phyloP scores from a whole-genome alignment of 148 eudicot species.

The Cornus controversa region DNA sequence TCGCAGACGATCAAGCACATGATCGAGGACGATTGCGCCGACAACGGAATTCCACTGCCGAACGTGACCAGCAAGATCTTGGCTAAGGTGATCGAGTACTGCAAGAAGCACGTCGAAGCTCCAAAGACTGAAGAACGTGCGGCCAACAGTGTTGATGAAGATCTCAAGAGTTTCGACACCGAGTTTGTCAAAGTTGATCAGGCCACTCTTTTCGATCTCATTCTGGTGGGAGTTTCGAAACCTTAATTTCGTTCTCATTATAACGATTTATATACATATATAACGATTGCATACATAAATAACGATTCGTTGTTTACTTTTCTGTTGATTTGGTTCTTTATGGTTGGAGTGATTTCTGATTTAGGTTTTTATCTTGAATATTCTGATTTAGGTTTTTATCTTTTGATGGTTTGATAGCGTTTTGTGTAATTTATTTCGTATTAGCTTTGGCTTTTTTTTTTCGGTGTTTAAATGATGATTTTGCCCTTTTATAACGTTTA shows the following conservation, averaged over 20 bases:
- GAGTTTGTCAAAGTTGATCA: constrained; percentile 29
- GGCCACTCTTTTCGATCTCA: constrained; percentile 30
- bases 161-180: constrained; percentile 21
- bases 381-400: not conserved
- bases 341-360: not conserved
- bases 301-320: not conserved
- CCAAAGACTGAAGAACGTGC: constrained; percentile 9
- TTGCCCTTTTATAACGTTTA: not conserved
- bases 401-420: not conserved
- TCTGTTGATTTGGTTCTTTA: too few species aligned
- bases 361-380: not conserved
- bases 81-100: constrained; percentile 33
- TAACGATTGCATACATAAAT: not conserved
- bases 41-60: constrained; percentile 27
- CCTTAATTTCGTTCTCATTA: not conserved
- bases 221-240: constrained; percentile 18
- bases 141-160: constrained; percentile 1
- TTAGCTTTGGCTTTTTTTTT: too few species aligned
- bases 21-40: constrained; percentile 30
- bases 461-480: too few species aligned
- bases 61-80: constrained; percentile 25
- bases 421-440: too few species aligned
- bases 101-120: constrained; percentile 26
- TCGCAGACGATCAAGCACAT: constrained; percentile 27
- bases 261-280: not conserved